phyloP scores from a whole-genome alignment of 192 early-diverging fungal species.

The Phycomyces nitens region DNA sequence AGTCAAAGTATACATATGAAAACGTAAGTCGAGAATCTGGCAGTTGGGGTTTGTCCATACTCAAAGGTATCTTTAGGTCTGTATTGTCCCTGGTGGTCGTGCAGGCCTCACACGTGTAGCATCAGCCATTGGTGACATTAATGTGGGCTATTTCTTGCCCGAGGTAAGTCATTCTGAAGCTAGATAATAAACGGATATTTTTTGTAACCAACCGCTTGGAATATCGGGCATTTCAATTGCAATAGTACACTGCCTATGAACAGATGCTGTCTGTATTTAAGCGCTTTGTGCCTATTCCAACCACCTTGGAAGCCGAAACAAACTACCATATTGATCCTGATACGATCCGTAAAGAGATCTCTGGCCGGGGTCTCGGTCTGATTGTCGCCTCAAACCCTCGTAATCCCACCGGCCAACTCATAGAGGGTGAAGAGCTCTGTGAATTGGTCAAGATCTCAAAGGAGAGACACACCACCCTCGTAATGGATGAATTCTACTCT shows the following conservation, averaged over 20 bases:
- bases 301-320: constrained; percentile 39
- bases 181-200: too few species aligned
- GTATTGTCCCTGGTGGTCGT: constrained; percentile 52
- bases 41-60: too few species aligned
- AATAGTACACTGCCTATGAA: constrained; percentile 34
- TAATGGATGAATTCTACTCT: constrained; percentile 54
- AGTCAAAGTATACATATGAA: constrained; percentile 45
- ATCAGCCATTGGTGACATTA: constrained; percentile 42
- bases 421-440: constrained; percentile 40
- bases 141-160: constrained; percentile 52
- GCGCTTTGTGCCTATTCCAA: constrained; percentile 50
- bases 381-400: constrained; percentile 47
- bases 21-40: constrained; percentile 29
- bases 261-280: constrained; percentile 41
- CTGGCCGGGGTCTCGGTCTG: constrained; percentile 41
- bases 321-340: constrained; percentile 42
- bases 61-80: constrained; percentile 21
- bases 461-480: constrained; percentile 40
- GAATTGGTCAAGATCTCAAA: constrained; percentile 41
- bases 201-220: too few species aligned
- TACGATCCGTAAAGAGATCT: constrained; percentile 40
- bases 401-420: constrained; percentile 50
- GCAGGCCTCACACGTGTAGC: constrained; percentile 53
- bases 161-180: constrained; percentile 13
- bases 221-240: neutral